Conservation (phyloP, 1,284 basidiomycete genomes). For the Inonotus obliquus region DNA sequence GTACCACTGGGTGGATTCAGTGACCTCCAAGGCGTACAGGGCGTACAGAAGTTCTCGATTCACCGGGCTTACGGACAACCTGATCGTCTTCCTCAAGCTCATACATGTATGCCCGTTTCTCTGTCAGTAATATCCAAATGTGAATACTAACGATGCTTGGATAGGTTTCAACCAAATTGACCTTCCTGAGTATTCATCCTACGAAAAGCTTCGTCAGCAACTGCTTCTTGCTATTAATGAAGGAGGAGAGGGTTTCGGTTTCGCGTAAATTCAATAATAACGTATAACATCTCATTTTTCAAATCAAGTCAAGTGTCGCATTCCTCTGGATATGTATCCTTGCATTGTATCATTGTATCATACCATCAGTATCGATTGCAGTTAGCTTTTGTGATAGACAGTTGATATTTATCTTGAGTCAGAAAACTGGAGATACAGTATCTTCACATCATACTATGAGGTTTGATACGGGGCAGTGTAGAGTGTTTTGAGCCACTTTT, state of each 20-base stretch:
- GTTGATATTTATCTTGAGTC: not conserved
- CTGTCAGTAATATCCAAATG: conserved; percentile 9
- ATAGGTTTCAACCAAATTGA: conserved; percentile 84
- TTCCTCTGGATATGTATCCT: not conserved
- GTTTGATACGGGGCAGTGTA: too few species aligned
- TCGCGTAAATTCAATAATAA: conserved; percentile 57
- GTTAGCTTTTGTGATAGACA: not conserved
- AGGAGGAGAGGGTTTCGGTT: conserved; percentile 89
- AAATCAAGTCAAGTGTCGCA: not conserved
- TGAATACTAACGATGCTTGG: not conserved
- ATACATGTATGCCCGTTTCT: conserved; percentile 66
- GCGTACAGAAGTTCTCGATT: conserved; percentile 94
- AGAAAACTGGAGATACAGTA: too few species aligned
- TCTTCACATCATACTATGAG: too few species aligned
- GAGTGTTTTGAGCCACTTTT: too few species aligned
- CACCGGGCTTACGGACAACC: conserved; percentile 88
- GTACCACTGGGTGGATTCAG: conserved; percentile 93
- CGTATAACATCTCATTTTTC: not conserved
- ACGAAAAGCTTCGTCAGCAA: conserved; percentile 89
- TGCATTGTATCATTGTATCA: conserved; percentile 13
- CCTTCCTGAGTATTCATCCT: conserved; percentile 86
- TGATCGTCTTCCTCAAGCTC: conserved; percentile 84
- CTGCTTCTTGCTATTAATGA: conserved; percentile 89
- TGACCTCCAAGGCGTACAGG: conserved; percentile 91
- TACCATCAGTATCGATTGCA: not conserved